A percentile compares a stretch with the other conserved stretches of the same genome.
Evolutionary conservation across 1,284 basidiomycete genomes (phyloP).

Genomic region (Pterulicium gracile): DNA sequence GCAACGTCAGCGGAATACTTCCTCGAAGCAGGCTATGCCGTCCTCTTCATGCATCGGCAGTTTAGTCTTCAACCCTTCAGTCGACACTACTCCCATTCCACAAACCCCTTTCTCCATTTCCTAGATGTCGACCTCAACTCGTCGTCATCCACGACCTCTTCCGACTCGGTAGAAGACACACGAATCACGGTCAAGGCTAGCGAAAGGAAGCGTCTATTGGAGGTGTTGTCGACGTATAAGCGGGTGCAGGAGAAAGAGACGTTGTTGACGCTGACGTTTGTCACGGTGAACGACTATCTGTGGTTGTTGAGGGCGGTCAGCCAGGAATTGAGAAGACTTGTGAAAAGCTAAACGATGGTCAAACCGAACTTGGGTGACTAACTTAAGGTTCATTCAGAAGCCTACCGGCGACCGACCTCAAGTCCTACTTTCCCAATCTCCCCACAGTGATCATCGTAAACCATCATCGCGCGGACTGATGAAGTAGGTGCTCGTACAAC

Average conservation of each 20-base stretch:
- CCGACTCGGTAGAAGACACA: conserved; percentile 14
- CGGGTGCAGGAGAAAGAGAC: conserved; percentile 62
- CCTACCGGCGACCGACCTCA: too few species aligned
- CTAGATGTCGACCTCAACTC: conserved; percentile 46
- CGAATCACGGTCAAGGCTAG: conserved; percentile 56
- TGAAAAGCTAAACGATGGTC: too few species aligned
- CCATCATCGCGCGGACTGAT: too few species aligned
- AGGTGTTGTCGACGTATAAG: conserved; percentile 79
- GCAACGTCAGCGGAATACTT: conserved; percentile 98
- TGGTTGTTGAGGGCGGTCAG: conserved; percentile 84
- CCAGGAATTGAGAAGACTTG: conserved; percentile 60
- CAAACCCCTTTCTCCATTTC: conserved; percentile 95
- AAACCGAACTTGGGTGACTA: too few species aligned
- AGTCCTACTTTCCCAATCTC: too few species aligned
- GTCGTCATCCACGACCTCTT: neutral
- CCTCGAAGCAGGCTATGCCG: conserved; percentile 86
- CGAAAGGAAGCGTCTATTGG: conserved; percentile 56
- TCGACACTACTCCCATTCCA: conserved; percentile 94
- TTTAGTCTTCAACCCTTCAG: conserved; percentile 97
- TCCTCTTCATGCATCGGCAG: conserved; percentile 97
- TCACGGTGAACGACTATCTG: conserved; percentile 94
- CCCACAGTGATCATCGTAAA: too few species aligned
- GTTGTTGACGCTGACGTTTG: conserved; percentile 82
- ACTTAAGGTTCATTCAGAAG: too few species aligned
- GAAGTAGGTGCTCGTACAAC: too few species aligned